Base-by-base conservation (phyloP, 2,329 filamentous ascomycete genomes). In the Rhynchosporium secalis region DNA sequence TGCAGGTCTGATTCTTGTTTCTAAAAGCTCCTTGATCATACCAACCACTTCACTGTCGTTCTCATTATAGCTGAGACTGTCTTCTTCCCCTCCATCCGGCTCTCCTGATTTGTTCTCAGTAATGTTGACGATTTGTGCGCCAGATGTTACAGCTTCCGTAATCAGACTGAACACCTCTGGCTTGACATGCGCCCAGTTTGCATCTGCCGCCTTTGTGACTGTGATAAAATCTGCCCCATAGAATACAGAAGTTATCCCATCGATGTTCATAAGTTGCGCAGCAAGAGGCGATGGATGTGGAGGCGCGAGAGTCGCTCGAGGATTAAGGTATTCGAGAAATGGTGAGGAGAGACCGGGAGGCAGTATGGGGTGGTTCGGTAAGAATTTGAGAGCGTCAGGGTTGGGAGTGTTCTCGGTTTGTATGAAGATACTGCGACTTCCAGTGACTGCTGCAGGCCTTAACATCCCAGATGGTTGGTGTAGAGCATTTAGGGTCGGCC, bases 21-120 rank as follows among this genome's bases (percentile, higher is more conserved):
- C 95, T 41, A 99, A 81, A 38, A 99, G 80, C 78, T 99, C 95
- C 79, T 98, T 96, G 78, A 99, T 98, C 95, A 98, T 98, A 63
- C 92, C 90, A 8, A 99, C 89, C 10, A 97, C 91, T 77, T 99
- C 95, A 68, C 88, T 89, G 75, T 99, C 95, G 66, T 96, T 88
- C 74, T 96, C 92, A 70, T 94, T 87, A 75, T 94, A 96, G 28
- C 85, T 85, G 57, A 96, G 79, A 64, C 86, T 90, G 71, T 96
- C 92, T 65, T 85, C 84, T 65, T 79, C 77, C 13, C 71, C 75
- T 56, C 76, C 76, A 62, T 78, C 77, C 71, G 71, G 78, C 65
- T 78, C 82, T 69, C 73, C 84, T 67, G 84, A 74, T 63, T 85
- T 86, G 69, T 83, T 83, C 69, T 89, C 87, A 1, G 85, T 79